phyloP scores from a whole-genome alignment of 345 rosid species.

The Populus euphratica region DNA sequence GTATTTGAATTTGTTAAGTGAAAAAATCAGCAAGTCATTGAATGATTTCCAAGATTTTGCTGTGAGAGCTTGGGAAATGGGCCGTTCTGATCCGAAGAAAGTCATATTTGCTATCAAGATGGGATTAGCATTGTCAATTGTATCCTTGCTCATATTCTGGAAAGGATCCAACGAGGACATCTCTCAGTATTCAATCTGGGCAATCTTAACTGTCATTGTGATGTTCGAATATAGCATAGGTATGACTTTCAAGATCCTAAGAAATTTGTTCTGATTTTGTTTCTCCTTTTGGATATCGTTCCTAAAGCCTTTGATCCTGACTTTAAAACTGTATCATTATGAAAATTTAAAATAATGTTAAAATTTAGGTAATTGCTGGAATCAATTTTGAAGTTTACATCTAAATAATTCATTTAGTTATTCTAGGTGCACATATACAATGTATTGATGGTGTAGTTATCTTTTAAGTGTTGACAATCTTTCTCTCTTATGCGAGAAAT shows the following conservation, averaged over 20 bases:
- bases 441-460: too few relatives aligned
- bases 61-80: slow-evolving; percentile 48
- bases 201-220: slow-evolving; percentile 75
- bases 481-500: too few relatives aligned
- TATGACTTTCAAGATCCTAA: slow-evolving; percentile 14
- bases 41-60: slow-evolving; percentile 24
- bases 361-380: too few relatives aligned
- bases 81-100: slow-evolving; percentile 59
- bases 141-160: slow-evolving; percentile 52
- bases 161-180: slow-evolving; percentile 40
- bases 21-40: slow-evolving; percentile 7
- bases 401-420: too few relatives aligned
- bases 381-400: too few relatives aligned
- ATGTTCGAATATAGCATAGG: slow-evolving; percentile 82
- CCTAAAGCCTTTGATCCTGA: too few relatives aligned
- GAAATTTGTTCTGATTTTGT: too few relatives aligned
- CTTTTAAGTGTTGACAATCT: too few relatives aligned
- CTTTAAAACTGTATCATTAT: too few relatives aligned
- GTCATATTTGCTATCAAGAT: slow-evolving; percentile 60
- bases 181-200: slow-evolving; percentile 75
- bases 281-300: too few relatives aligned
- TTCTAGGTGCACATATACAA: too few relatives aligned
- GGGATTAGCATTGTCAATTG: slow-evolving; percentile 58
- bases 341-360: too few relatives aligned
- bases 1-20: not conserved